These are phyloP conservation scores for Globisporangium polare DNA, from an alignment of 352 stramenopile genomes.

Conservation along the genomic window DNA sequence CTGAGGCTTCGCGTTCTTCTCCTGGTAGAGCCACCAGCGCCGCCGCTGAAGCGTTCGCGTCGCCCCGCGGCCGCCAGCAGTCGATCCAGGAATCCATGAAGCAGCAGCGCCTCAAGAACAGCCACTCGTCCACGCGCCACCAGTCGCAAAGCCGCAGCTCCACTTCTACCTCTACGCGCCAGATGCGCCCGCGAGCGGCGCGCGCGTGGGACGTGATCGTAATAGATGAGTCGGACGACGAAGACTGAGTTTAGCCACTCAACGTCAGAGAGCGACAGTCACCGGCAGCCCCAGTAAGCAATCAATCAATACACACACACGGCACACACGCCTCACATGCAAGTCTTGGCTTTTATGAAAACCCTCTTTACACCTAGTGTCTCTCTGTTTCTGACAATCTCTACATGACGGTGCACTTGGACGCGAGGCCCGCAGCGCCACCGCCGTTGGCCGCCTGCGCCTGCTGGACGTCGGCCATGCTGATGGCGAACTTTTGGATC, in stretches of 20 bases:
- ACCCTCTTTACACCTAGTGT: neutral
- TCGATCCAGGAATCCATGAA: conserved; percentile 22
- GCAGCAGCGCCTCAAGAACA: conserved; percentile 4
- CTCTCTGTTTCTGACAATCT: neutral
- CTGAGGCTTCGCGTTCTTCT: neutral
- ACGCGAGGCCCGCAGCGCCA: conserved; percentile 28
- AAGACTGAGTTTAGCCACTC: conserved; percentile 16
- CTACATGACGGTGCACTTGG: conserved; percentile 77
- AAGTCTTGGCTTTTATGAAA: neutral
- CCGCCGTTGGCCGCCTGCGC: conserved; percentile 30
- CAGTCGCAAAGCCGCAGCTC: neutral
- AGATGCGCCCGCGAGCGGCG: conserved; percentile 27
- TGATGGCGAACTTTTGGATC: conserved; percentile 59
- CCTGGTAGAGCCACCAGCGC: conserved; percentile 1
- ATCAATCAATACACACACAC: conserved; percentile 1
- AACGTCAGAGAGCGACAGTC: neutral
- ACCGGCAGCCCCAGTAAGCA: neutral
- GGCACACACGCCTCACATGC: neutral
- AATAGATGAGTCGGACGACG: conserved; percentile 69
- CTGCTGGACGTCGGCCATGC: conserved; percentile 59
- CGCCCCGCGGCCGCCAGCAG: conserved; percentile 18
- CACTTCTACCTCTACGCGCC: neutral
- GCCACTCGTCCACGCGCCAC: neutral
- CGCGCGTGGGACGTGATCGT: conserved; percentile 73
- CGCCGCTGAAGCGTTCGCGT: conserved; percentile 6